Evolutionary conservation across 768 basidiomycete genomes (phyloP).

Genomic region (Suillus subluteus): DNA sequence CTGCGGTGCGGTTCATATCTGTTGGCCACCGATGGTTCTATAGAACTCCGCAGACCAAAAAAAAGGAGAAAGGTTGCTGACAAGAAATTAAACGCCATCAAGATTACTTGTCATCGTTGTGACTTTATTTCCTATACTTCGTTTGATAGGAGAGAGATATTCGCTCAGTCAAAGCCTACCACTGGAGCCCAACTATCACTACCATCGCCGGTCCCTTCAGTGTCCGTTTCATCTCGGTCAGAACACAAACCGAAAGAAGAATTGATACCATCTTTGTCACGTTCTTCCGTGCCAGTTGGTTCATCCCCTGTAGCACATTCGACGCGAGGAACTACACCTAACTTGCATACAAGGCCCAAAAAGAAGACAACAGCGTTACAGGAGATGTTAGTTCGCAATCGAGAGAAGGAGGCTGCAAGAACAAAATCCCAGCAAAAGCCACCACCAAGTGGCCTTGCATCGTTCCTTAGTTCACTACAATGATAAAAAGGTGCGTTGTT

Average conservation of each 20-base stretch:
- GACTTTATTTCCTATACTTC: conserved; percentile 18
- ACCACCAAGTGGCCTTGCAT: conserved; percentile 48
- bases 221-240: neutral
- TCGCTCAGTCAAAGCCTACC: neutral
- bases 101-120: conserved; percentile 26
- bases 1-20: conserved; percentile 56
- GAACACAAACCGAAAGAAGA: neutral
- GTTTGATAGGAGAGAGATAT: neutral
- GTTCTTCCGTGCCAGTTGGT: conserved; percentile 6
- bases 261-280: neutral
- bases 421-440: conserved; percentile 22
- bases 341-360: conserved; percentile 47
- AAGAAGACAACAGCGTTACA: conserved; percentile 57
- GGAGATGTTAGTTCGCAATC: conserved; percentile 65
- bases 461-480: conserved; percentile 52
- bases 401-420: conserved; percentile 43
- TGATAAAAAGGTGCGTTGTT: neutral
- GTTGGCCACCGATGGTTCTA: conserved; percentile 42
- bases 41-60: conserved; percentile 38
- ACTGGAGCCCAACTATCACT: neutral
- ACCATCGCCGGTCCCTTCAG: neutral
- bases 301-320: neutral
- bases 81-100: conserved; percentile 9
- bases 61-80: conserved; percentile 26
- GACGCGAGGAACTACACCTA: neutral